Base-by-base conservation (phyloP, 371 early-diverging fungal genomes). In the Mortierella sp. region DNA sequence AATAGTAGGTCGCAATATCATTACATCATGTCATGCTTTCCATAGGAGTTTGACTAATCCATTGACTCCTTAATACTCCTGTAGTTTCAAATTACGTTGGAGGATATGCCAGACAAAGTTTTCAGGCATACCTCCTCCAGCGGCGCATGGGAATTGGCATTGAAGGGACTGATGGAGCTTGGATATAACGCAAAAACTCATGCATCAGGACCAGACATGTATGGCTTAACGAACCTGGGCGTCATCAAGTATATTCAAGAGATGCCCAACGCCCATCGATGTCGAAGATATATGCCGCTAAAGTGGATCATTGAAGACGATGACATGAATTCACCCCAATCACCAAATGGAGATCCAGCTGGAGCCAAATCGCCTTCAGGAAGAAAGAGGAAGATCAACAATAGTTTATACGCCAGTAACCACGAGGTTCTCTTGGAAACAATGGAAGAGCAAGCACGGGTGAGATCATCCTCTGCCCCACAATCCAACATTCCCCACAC, bases 131-230 rank as follows among this genome's bases (percentile, higher is more conserved):
- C 78, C 4, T 86, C 86, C 8, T 82, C 86, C 10, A 85, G 85
- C 65, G 86, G 86, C 16, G 86, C 84, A 24, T 86, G 86, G 86
- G 85, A 86, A 65, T 67, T 85, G 63, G 79, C 85, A 4, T 63
- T 86, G 55, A 85, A 85, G 58, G 83, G 83, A 28, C 76, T 86
- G 24, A 77, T 81, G 71, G 72, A 75, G 19, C 74, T 84, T 41
- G 86, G 86, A 24, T 83, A 84, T 65, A 84, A 83, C 16, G 85
- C 86, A 21, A 86, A 86, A 43, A 86, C 86, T 2, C 86, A 86
- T 58, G 86, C 86, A 1, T 84, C 84, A 38, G 86, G 86, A 47
- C 86, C 86, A 7, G 84, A 86, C 36, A 83, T 86, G 84, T 78
- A 83, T 28, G 86, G 86, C 11, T 43, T 86, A 58, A 84, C 84